Conservation (phyloP, 495 filamentous ascomycete species). For the Hypomontagnella monticulosa region DNA sequence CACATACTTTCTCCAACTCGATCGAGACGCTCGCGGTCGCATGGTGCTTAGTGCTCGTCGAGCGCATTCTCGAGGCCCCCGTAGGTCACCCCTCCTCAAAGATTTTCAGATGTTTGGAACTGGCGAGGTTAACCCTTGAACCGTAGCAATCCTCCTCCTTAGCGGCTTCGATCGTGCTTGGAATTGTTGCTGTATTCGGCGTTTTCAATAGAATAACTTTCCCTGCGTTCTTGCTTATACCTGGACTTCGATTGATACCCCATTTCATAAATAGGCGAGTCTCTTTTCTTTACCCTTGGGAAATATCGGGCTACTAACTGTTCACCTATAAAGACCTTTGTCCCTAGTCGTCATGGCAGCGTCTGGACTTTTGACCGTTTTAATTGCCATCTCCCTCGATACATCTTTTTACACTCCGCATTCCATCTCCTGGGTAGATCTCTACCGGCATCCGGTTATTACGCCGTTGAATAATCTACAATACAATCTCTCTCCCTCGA, state of each 20-base stretch:
- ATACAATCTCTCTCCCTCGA: conserved; percentile 81
- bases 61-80: conserved; percentile 79
- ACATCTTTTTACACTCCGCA: conserved; percentile 79
- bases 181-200: conserved; percentile 82
- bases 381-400: conserved; percentile 79
- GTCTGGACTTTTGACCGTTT: conserved; percentile 68
- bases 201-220: conserved; percentile 97
- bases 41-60: conserved; percentile 91
- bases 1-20: conserved; percentile 98
- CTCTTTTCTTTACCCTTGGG: neutral
- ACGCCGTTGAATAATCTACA: conserved; percentile 91
- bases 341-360: conserved; percentile 69
- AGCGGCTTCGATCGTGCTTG: conserved; percentile 77
- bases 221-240: conserved; percentile 86
- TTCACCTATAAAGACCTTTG: conserved; percentile 63
- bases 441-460: conserved; percentile 71
- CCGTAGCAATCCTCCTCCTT: conserved; percentile 74
- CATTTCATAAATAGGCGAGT: conserved; percentile 84
- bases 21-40: conserved; percentile 90
- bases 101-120: neutral
- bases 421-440: conserved; percentile 64
- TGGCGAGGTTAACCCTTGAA: conserved; percentile 14
- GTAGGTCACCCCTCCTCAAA: conserved; percentile 57
- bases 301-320: conserved; percentile 9
- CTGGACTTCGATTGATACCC: conserved; percentile 80